These are phyloP conservation scores for Suzukiozyma palmioleophila DNA, from an alignment of 1,139 yeast species.

Conservation along the genomic window DNA sequence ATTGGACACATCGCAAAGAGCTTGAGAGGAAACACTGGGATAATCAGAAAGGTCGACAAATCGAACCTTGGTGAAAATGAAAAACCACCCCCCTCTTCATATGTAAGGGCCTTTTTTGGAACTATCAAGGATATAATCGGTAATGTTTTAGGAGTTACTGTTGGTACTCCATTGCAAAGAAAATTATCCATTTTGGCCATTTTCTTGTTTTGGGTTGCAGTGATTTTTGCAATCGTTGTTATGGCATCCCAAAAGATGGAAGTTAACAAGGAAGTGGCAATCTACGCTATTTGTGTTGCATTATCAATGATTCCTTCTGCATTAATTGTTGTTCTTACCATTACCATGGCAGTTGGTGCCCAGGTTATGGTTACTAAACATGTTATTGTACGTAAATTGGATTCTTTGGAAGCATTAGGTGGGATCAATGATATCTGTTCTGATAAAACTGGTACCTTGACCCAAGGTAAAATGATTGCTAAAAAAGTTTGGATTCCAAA, in stretches of 20 bases:
- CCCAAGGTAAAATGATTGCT: conserved; percentile 77
- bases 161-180: conserved; percentile 75
- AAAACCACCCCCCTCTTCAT: background rate
- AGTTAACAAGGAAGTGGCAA: conserved; percentile 69
- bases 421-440: conserved; percentile 80
- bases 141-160: conserved; percentile 66
- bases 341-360: conserved; percentile 85
- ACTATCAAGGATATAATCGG: conserved; percentile 40
- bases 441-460: conserved; percentile 79
- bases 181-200: conserved; percentile 69
- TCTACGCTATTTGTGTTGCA: conserved; percentile 80
- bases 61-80: background rate
- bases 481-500: conserved; percentile 75
- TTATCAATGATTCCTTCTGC: conserved; percentile 83
- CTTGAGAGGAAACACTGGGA: conserved; percentile 9
- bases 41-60: background rate
- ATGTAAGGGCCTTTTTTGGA: conserved; percentile 9
- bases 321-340: conserved; percentile 73
- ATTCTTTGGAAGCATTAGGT: conserved; percentile 76
- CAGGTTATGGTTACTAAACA: conserved; percentile 68
- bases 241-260: conserved; percentile 72
- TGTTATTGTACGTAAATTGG: conserved; percentile 74
- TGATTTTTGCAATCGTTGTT: conserved; percentile 70
- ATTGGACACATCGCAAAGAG: conserved; percentile 47
- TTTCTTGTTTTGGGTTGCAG: conserved; percentile 64